phyloP scores from a whole-genome alignment of 1,284 basidiomycete genomes.

The Fomitopsis pinicola region DNA sequence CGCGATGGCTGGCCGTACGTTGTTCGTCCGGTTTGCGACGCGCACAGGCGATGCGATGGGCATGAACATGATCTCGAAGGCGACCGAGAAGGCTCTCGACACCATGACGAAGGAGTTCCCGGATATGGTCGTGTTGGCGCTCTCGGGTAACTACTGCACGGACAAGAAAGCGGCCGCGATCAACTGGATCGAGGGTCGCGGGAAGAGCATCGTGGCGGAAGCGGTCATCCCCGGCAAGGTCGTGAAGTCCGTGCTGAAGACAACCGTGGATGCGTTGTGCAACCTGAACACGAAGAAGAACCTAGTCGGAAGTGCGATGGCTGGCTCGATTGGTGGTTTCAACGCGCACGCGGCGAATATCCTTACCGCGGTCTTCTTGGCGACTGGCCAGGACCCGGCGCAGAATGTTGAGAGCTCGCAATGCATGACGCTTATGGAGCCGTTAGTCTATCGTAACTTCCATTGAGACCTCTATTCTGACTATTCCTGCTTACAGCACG shows the following conservation, averaged over 20 bases:
- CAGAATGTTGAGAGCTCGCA: constrained; percentile 99
- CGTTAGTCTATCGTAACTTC: constrained; percentile 52
- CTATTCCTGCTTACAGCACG: constrained; percentile 41
- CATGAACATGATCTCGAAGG: constrained; percentile 99
- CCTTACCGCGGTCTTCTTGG: constrained; percentile 92
- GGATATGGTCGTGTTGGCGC: constrained; percentile 89
- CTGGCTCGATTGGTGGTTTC: constrained; percentile 94
- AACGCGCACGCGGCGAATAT: constrained; percentile 99
- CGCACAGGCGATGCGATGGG: constrained; percentile 99
- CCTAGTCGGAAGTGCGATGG: constrained; percentile 96
- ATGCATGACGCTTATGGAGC: constrained; percentile 99
- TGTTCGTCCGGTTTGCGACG: constrained; percentile 96
- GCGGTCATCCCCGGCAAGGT: constrained; percentile 87
- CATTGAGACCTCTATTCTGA: constrained; percentile 4
- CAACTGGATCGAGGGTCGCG: constrained; percentile 99
- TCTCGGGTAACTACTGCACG: constrained; percentile 98
- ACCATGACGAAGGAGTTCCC: constrained; percentile 82
- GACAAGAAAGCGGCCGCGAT: constrained; percentile 99
- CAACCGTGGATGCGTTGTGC: constrained; percentile 87
- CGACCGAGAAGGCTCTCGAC: constrained; percentile 91
- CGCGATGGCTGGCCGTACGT: constrained; percentile 84
- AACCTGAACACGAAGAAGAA: constrained; percentile 99
- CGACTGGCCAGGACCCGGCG: constrained; percentile 97
- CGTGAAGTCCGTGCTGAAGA: constrained; percentile 92
- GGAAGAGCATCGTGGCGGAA: constrained; percentile 97